Conservation (phyloP, 1,139 yeast species). For the Yamadazyma blattariae region DNA sequence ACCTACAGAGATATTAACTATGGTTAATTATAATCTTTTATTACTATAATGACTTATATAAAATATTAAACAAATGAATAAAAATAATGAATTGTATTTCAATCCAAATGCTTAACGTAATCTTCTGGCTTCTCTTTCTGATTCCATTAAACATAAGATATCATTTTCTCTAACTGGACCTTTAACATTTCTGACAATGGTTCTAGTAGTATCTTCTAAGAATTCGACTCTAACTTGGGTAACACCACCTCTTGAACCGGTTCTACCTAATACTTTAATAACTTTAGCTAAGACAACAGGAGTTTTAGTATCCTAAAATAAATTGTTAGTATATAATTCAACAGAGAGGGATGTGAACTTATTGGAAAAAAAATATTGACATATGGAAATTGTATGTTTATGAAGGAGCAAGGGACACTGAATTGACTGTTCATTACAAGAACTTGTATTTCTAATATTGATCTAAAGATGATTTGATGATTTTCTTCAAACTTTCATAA, state of each 20-base stretch:
- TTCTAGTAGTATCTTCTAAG: slow-evolving; percentile 97
- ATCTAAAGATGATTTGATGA: no score
- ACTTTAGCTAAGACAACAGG: slow-evolving; percentile 99
- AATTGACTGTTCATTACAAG: no score
- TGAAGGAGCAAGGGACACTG: no score
- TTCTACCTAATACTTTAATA: slow-evolving; percentile 98
- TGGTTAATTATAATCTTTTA: neutral
- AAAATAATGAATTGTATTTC: no score
- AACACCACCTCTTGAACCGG: slow-evolving; percentile 99
- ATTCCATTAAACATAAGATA: slow-evolving; percentile 98
- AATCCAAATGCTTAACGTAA: slow-evolving; percentile 51
- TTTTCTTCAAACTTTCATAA: no score
- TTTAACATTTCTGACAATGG: slow-evolving; percentile 99
- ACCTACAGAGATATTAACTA: no score
- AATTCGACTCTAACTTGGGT: slow-evolving; percentile 99
- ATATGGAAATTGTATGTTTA: neutral
- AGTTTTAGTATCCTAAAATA: slow-evolving; percentile 71
- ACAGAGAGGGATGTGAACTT: no score
- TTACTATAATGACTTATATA: slow-evolving; percentile 5
- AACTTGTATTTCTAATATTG: no score
- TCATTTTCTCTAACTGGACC: slow-evolving; percentile 99
- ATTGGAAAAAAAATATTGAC: no score
- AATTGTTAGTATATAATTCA: slow-evolving; percentile 15
- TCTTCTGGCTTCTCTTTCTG: slow-evolving; percentile 98
- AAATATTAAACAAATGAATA: no score